Base-by-base conservation (phyloP, 2,329 filamentous ascomycete genomes). In the Fusarium veterinarium region DNA sequence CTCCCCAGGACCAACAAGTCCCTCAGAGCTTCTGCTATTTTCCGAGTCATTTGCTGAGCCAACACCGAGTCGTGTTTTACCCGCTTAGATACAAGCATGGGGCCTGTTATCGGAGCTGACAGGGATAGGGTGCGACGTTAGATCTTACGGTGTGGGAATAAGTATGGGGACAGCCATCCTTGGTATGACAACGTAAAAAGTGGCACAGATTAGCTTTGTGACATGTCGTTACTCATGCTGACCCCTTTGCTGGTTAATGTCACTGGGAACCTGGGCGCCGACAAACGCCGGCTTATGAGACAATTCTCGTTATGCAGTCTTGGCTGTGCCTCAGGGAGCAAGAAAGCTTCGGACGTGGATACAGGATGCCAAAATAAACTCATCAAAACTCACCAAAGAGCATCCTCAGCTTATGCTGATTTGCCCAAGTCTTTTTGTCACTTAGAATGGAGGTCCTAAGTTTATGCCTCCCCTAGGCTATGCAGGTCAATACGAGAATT, bases 111-210 rank as follows among this genome's bases (percentile, higher is more conserved):
- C 25, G 4, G 19, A 3, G 3, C 25, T 49, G 20, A 44, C 45
- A 61, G 45, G 56, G 56, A 44, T 40, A 23, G 62, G 55, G 53
- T 45, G 35, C 37, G 46, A 48, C 28, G 9, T 23, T 57, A 45
- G 35, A 64, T 69, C 66, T 69, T 69, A 69, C 64, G 66, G 66
- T 41, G 64, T 63, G 37, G 5, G 62, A 6, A 42, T 49, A 63
- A 37, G 17, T 17, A 44, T 45, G 63, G 65, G 16, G 31, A 40
- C 30, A 25, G 13, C 9, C n/a, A 49, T 14, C 59, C 40, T 52
- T 11, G 41, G 33, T 30, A 16, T 2, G 6, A n/a, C 17, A n/a
- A 49, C n/a, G 37, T 13, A 38, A 45, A 58, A 46, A 25, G 30
- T 40, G 51, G n/a, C 46, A 40, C n/a, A 55, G n/a, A 59, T 67